Evolutionary conservation across 1,139 yeast species (phyloP).

Genomic region (Lodderomyces elongisporus): DNA sequence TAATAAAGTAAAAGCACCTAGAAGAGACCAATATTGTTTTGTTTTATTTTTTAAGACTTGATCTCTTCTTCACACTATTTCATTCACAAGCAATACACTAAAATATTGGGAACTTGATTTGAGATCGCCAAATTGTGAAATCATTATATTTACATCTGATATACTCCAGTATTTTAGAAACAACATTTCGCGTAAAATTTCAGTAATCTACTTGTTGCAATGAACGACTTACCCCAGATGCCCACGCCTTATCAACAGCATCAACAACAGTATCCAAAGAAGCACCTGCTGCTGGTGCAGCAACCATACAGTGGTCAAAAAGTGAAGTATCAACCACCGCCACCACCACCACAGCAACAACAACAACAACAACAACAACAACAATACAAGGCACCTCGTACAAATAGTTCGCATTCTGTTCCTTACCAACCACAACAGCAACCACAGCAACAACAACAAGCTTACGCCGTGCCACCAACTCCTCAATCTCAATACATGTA

Average conservation of each 20-base stretch:
- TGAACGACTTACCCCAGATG: slow-evolving; percentile 42
- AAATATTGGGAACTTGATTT: too few species aligned
- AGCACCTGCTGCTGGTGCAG: slow-evolving; percentile 3
- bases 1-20: too few species aligned
- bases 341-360: slow-evolving; percentile 1
- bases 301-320: not conserved
- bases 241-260: slow-evolving; percentile 40
- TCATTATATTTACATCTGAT: too few species aligned
- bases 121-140: too few species aligned
- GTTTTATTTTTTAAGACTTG: too few species aligned
- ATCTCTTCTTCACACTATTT: too few species aligned
- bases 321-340: slow-evolving; percentile 2
- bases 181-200: too few species aligned
- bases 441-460: slow-evolving; percentile 4
- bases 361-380: slow-evolving; percentile 5
- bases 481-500: slow-evolving; percentile 2
- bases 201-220: too few species aligned
- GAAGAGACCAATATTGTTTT: too few species aligned
- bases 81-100: too few species aligned
- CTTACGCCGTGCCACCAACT: too few species aligned
- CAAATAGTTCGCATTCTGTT: not conserved
- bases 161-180: too few species aligned
- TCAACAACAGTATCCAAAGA: slow-evolving; percentile 14
- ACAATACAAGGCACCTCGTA: slow-evolving; percentile 15
- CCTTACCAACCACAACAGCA: slow-evolving; percentile 5